Conservation (phyloP, 2,329 filamentous ascomycete species). For the Calonectria pauciramosa region DNA sequence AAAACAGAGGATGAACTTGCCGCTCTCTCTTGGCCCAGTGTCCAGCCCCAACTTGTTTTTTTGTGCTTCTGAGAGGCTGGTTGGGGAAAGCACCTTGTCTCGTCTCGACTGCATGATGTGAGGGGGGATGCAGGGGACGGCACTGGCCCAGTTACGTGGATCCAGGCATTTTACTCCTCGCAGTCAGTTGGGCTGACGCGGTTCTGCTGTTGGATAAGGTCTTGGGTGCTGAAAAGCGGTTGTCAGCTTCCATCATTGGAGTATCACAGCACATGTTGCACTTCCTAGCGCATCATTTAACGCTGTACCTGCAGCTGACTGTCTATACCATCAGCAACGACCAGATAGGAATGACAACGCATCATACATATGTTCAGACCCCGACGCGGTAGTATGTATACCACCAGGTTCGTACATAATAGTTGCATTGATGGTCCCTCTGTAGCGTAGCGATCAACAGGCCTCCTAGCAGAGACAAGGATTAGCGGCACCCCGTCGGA, state of each 20-base stretch:
- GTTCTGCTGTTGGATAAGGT: background rate
- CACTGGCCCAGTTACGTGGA: constrained; percentile 16
- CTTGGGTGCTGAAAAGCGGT: background rate
- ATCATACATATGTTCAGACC: constrained; percentile 7
- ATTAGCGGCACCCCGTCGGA: background rate
- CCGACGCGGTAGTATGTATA: background rate
- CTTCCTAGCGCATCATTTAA: constrained; percentile 8
- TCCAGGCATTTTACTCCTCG: constrained; percentile 4
- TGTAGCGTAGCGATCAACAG: constrained; percentile 6
- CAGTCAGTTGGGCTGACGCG: constrained; percentile 1
- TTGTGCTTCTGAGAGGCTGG: background rate
- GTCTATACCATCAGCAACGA: background rate
- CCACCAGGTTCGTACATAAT: background rate
- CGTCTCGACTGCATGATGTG: background rate
- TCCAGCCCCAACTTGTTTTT: background rate
- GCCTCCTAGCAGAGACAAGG: background rate
- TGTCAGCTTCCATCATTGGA: background rate
- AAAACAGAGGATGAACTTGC: background rate
- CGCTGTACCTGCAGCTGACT: constrained; percentile 15
- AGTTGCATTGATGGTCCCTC: background rate
- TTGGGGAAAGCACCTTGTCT: background rate
- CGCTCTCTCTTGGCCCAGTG: background rate
- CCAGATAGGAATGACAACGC: constrained; percentile 5
- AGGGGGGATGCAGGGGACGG: constrained; percentile 10
- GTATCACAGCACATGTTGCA: background rate